Base-by-base conservation (phyloP, 202 grass and related monocot species). In the Zizania palustris region DNA sequence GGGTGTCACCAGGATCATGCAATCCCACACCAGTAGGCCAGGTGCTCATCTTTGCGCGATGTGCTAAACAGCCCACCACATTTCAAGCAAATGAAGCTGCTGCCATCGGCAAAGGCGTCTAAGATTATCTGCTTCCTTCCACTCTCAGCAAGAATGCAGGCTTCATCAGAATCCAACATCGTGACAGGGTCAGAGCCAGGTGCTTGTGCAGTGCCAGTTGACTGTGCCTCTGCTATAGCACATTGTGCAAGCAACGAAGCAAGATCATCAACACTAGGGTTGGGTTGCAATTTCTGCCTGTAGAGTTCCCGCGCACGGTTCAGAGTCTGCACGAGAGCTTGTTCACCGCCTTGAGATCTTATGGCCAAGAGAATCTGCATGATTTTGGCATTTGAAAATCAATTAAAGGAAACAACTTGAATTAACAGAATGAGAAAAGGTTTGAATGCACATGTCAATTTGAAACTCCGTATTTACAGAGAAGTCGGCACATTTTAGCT, bases 31-130 rank as follows among this genome's bases (percentile, higher is more conserved):
- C 96, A 93, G 74, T 96, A 90, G 54, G 92, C 75, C 53, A 99
- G 53, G 70, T 99, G 96, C 68, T 90, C 92, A 14, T 99, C 92
- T 77, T 89, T 99, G 21, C 96, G 91, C 13, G 81, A 88, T 18
- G 70, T 87, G 55, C 96, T 93, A 28, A 93, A 78, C 20, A 99
- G 85, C 65, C 96, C 96, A 7, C 90, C 90, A 63, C 96, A 99
- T 65, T 93, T 81, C 63, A 96, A 53, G 76, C 96, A 99, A 58
- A 99, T 92, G 83, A 99, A 99, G 76, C 92, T 99, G 78, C 96
- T 96, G 10, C 96, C 96, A 37, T 99, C 92, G 1, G 77, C 79
- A 76, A 99, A 99, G 0, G 96, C 96, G 40, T 99, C 92, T 58
- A 99, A 49, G 65, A 99, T 99, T 6, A 96, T 78, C 71, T 99